phyloP scores from a whole-genome alignment of 164 flowering plant species.

The Berberis thunbergii region DNA sequence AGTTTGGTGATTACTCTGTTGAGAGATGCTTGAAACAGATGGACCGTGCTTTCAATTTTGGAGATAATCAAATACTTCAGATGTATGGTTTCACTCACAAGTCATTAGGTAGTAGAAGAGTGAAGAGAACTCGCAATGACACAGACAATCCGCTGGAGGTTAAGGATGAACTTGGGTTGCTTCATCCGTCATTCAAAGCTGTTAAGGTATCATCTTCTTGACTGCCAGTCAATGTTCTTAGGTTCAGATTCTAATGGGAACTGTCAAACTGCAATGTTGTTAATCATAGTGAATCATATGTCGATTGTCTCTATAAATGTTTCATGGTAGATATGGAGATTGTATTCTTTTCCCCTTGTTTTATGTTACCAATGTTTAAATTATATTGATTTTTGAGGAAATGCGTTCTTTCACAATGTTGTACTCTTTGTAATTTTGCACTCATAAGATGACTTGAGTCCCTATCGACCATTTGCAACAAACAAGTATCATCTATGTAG shows the following conservation, averaged over 20 bases:
- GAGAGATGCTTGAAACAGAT: constrained; percentile 79
- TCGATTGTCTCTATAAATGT: constrained; percentile 3
- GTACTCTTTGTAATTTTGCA: too few relatives aligned
- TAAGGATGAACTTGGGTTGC: constrained; percentile 56
- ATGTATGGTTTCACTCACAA: constrained; percentile 68
- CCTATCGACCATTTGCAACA: too few relatives aligned
- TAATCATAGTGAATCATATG: constrained; percentile 5
- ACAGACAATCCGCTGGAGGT: constrained; percentile 53
- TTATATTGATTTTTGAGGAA: too few relatives aligned
- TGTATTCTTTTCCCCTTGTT: constrained; percentile 2
- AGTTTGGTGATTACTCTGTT: constrained; percentile 65
- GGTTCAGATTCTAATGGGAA: background rate
- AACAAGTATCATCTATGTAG: too few relatives aligned
- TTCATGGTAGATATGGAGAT: background rate
- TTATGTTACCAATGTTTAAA: background rate
- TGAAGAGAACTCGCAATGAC: constrained; percentile 55
- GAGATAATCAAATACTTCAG: constrained; percentile 70
- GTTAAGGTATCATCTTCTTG: constrained; percentile 40
- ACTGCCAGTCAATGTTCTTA: background rate
- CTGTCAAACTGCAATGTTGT: constrained; percentile 3
- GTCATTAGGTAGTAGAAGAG: constrained; percentile 46
- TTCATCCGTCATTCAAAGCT: constrained; percentile 69
- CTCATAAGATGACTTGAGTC: too few relatives aligned
- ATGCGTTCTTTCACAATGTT: too few relatives aligned
- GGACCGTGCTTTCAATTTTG: constrained; percentile 76